Evolutionary conservation across 495 filamentous ascomycete genomes (phyloP).

Genomic region (Neurospora sp.): DNA sequence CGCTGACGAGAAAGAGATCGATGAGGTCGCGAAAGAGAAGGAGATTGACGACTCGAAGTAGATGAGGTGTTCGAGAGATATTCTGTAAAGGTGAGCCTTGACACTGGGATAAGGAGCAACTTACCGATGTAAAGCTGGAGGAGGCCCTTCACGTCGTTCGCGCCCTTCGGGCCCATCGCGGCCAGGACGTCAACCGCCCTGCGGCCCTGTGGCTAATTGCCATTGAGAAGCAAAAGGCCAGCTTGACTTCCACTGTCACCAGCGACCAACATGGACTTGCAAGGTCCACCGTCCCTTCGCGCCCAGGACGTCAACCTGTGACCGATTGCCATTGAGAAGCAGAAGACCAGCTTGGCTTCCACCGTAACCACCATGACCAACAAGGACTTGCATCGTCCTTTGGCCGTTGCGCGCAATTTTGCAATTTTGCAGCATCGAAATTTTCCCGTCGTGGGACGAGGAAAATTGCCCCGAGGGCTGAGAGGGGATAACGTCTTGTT

Average conservation of each 20-base stretch:
- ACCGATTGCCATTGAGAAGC: slow-evolving; percentile 66
- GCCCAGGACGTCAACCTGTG: slow-evolving; percentile 48
- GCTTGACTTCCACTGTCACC: slow-evolving; percentile 16
- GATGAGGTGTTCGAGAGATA: slow-evolving; percentile 60
- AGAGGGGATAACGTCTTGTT: background rate
- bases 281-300: slow-evolving; percentile 45
- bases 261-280: slow-evolving; percentile 70
- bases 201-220: slow-evolving; percentile 58
- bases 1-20: slow-evolving; percentile 53
- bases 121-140: slow-evolving; percentile 62
- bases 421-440: background rate
- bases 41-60: background rate
- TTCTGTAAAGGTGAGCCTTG: slow-evolving; percentile 45
- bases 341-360: slow-evolving; percentile 17
- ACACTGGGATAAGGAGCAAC: background rate
- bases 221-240: slow-evolving; percentile 47
- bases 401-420: background rate
- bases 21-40: slow-evolving; percentile 43
- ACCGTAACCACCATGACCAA: slow-evolving; percentile 51
- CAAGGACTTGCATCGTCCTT: slow-evolving; percentile 57
- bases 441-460: background rate
- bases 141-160: slow-evolving; percentile 20
- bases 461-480: background rate
- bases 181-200: slow-evolving; percentile 37
- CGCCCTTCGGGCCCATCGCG: slow-evolving; percentile 39